Base-by-base conservation (phyloP, 495 filamentous ascomycete genomes). In the Aspergillus avenaceus region DNA sequence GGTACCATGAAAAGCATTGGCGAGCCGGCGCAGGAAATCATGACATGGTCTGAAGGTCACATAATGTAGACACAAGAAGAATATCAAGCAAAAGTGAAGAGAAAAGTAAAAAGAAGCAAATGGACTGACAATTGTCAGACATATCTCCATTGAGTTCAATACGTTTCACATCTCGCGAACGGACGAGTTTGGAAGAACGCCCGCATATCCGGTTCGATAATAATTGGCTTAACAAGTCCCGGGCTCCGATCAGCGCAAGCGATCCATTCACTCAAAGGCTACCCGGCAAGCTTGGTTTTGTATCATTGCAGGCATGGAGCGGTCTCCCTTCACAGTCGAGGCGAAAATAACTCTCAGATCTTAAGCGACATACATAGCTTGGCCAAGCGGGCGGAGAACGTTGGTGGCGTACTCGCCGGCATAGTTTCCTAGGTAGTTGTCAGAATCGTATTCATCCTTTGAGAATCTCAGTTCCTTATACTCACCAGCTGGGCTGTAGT, bases 401-500 rank as follows among this genome's bases (percentile, higher is more conserved):
- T 93, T 91, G 27, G 58, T 58, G 50, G 55, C 81, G 55, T 88
- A 95, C 37, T 76, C 67, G 51, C 80, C 82, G 14, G 67, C 78
- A 46, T 84, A 73, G 71, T 93, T 91, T 53, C 86, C 85, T 85
- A 50, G 2, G 45, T 42, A 36, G 7, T 21, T 1, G 34, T 38
- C 16, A 38, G 34, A 18, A 16, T 16, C 11, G n/a, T n/a, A n/a
- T n/a, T n/a, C n/a, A n/a, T n/a, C n/a, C n/a, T n/a, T n/a, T n/a
- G n/a, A n/a, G n/a, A n/a, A 6, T 27, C 7, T 16, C 4, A 23
- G 28, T n/a, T 2, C 21, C 31, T 38, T 24, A 16, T 9, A 46
- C 55, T 58, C 72, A 86, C 87, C 87, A 51, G 81, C 64, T 54
- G 86, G 77, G 41, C 64, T 69, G 69, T 98, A 98, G 76, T 97